These are phyloP conservation scores for Scheffersomyces parashehatae DNA, from an alignment of 1,139 yeast species.

Conservation along the genomic window DNA sequence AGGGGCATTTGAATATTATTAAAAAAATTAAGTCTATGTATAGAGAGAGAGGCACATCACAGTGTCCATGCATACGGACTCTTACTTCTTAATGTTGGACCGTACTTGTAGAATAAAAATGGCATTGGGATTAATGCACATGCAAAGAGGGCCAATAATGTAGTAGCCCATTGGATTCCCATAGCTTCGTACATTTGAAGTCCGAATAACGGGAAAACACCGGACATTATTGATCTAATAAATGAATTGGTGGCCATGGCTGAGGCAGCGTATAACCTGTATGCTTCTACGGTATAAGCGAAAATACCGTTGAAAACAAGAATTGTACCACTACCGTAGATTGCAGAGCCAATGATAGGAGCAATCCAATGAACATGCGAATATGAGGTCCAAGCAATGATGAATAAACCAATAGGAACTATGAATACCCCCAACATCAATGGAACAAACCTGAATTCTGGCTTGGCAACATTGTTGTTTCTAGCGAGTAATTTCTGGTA, in stretches of 20 bases:
- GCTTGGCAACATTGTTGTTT: constrained; percentile 1
- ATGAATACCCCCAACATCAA: neutral
- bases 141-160: constrained; percentile 9
- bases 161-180: constrained; percentile 13
- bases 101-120: constrained; percentile 9
- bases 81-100: constrained; percentile 6
- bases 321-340: constrained; percentile 1
- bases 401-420: constrained; percentile 9
- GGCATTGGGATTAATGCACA: constrained; percentile 10
- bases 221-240: constrained; percentile 9
- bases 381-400: constrained; percentile 12
- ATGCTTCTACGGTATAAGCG: constrained; percentile 12
- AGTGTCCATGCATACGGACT: constrained; percentile 10
- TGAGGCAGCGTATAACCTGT: constrained; percentile 12
- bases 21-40: too few species aligned
- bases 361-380: constrained; percentile 10
- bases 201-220: constrained; percentile 11
- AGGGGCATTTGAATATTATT: too few species aligned
- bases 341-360: constrained; percentile 9
- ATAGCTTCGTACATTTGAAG: constrained; percentile 11
- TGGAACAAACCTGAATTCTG: constrained; percentile 1
- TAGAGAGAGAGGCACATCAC: neutral
- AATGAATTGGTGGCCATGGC: constrained; percentile 14
- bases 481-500: neutral
- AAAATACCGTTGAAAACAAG: constrained; percentile 11